Evolutionary conservation across 129 eudicot species (phyloP).

Genomic region (Flaveria trinervia): DNA sequence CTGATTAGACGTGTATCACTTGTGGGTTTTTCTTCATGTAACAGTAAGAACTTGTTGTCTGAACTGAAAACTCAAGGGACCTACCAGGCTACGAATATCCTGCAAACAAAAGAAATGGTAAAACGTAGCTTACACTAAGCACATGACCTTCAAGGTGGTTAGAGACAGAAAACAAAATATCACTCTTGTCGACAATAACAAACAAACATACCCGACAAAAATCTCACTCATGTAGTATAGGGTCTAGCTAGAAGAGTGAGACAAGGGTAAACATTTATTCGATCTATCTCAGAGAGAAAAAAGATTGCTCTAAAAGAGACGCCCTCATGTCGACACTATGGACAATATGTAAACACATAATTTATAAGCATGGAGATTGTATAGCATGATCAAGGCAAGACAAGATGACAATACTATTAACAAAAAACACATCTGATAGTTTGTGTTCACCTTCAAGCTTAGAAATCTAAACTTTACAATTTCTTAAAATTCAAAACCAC

Average conservation of each 20-base stretch:
- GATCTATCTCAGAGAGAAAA: no score
- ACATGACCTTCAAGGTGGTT: no score
- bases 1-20: neutral
- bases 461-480: slow-evolving; percentile 3
- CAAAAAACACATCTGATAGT: no score
- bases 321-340: neutral
- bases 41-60: neutral
- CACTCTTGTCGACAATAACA: neutral
- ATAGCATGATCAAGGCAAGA: slow-evolving; percentile 24
- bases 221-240: no score
- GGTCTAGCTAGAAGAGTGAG: no score
- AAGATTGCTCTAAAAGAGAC: no score
- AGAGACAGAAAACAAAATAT: neutral
- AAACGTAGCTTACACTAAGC: no score
- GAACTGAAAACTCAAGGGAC: neutral
- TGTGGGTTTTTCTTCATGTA: no score
- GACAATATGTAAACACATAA: neutral
- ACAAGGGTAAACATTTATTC: no score
- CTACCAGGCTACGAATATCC: neutral
- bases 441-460: neutral
- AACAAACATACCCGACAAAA: no score
- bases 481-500: neutral
- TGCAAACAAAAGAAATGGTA: neutral
- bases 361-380: neutral
- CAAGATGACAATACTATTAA: neutral